Percentiles rank a stretch among this genome's conserved stretches.
Evolutionary conservation across 768 basidiomycete genomes (phyloP).

Genomic region (Suillus alpinus): DNA sequence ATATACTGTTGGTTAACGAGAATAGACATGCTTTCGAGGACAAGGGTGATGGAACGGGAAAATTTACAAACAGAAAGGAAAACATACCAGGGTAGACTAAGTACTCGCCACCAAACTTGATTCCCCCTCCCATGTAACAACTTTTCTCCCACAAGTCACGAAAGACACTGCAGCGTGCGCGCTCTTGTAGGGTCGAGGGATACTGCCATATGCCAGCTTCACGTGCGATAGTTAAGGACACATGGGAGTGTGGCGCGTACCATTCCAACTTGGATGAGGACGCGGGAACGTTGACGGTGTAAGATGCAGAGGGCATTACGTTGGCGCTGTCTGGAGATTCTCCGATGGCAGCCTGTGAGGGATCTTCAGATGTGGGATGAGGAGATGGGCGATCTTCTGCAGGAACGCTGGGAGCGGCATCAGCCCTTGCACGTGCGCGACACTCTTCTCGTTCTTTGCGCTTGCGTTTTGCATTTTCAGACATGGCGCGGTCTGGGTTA

Average conservation of each 20-base stretch:
- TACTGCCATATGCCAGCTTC: slow-evolving; percentile 76
- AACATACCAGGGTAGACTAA: slow-evolving; percentile 89
- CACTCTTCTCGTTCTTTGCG: slow-evolving; percentile 64
- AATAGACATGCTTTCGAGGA: slow-evolving; percentile 4
- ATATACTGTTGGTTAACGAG: background rate
- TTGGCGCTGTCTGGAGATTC: background rate
- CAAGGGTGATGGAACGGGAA: background rate
- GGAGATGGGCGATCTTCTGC: slow-evolving; percentile 13
- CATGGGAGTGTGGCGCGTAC: slow-evolving; percentile 55
- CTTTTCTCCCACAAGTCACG: slow-evolving; percentile 79
- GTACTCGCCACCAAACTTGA: slow-evolving; percentile 96
- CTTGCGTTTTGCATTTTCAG: slow-evolving; percentile 66
- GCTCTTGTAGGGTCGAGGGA: slow-evolving; percentile 60
- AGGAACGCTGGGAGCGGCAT: slow-evolving; percentile 21
- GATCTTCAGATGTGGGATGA: slow-evolving; percentile 1
- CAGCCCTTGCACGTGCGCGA: slow-evolving; percentile 20
- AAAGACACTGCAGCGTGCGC: slow-evolving; percentile 79
- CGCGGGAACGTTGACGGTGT: slow-evolving; percentile 66
- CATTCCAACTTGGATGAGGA: slow-evolving; percentile 63
- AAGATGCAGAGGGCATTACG: slow-evolving; percentile 22
- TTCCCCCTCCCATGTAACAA: slow-evolving; percentile 83
- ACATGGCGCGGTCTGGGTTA: slow-evolving; percentile 40
- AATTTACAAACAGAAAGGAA: background rate
- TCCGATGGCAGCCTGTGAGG: slow-evolving; percentile 2
- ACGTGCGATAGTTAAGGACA: slow-evolving; percentile 58